Evolutionary conservation across 805 yeast species (phyloP), one percentile per base, ranked within the genome.

Genomic region (Candida golubevii): DNA sequence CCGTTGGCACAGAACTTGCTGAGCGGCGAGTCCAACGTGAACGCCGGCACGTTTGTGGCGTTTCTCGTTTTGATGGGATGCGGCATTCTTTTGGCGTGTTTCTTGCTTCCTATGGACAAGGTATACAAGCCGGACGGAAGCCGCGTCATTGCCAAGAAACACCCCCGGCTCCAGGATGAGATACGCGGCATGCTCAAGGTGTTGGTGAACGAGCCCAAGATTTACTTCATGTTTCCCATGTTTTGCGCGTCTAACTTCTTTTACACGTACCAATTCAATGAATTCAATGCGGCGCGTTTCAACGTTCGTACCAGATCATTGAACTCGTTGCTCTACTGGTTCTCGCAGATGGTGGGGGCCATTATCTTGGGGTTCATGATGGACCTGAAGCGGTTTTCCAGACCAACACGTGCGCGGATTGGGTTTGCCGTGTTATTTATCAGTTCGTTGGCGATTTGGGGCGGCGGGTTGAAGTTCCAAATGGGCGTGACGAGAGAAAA

Each of bases 211-310:
- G 75, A 74, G 53, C 77, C 77, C 38, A 66, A 62, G 57, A 74
- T 80, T 41, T 56, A 72, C 38, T 59, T 74, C 26, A 54, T 79
- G 58, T 74, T 81, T 70, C 85, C 85, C 36, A 72, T 78, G 77
- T 80, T 80, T 59, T 75, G 77, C 51, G 71, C 82, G 27, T 77
- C 85, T 32, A 80, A 80, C 66, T 80, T 81, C 81, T 80, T 79
- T 66, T 79, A 79, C 68, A 77, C 84, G 37, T 80, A 80, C 61
- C 83, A 80, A 62, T 79, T 77, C 55, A 78, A 79, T 58, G 79
- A 75, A 46, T 68, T 74, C 61, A 80, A 80, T 57, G 76, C 74
- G 34, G 77, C 75, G 15, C 65, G 75, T 39, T 80, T 80, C 63
- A 78, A 74, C 54, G 60, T 79, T 47, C 71, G 84, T 59, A 77